Conservation (phyloP, 2,329 filamentous ascomycete species). For the Cryphonectria parasitica region DNA sequence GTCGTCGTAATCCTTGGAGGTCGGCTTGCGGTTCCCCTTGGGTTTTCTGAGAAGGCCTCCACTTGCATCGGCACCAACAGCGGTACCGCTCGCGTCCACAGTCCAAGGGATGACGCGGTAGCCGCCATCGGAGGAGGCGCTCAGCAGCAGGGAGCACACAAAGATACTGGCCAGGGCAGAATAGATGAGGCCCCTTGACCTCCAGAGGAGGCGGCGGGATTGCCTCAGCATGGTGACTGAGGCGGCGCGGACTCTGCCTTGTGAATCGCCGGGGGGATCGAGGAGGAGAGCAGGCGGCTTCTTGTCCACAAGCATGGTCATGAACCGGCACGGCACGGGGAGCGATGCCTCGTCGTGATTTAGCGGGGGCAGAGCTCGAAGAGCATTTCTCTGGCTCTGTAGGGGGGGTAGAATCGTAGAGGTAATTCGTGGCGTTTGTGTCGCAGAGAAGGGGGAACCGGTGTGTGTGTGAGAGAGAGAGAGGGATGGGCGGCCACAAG, state of each 20-base stretch:
- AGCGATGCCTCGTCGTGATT: slow-evolving; percentile 19
- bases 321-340: slow-evolving; percentile 6
- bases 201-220: slow-evolving; percentile 30
- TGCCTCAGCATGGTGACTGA: slow-evolving; percentile 37
- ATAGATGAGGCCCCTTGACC: slow-evolving; percentile 48
- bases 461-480: neutral
- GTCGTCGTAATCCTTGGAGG: slow-evolving; percentile 29
- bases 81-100: slow-evolving; percentile 24
- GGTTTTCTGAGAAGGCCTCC: slow-evolving; percentile 18
- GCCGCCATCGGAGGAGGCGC: slow-evolving; percentile 38
- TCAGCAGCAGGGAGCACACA: slow-evolving; percentile 50
- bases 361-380: slow-evolving; percentile 16
- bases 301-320: slow-evolving; percentile 27
- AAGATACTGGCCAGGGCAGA: slow-evolving; percentile 44
- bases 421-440: neutral
- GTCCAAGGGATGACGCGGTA: slow-evolving; percentile 43
- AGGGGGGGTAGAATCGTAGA: neutral
- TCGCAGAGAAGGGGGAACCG: slow-evolving; percentile 1
- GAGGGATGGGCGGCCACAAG: slow-evolving; percentile 4
- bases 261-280: slow-evolving; percentile 20
- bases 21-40: slow-evolving; percentile 19
- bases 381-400: slow-evolving; percentile 20
- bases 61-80: slow-evolving; percentile 22
- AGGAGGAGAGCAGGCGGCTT: slow-evolving; percentile 18
- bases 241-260: slow-evolving; percentile 27